Evolutionary conservation across 2,329 filamentous ascomycete species (phyloP).

Genomic region (Immersiporthe knoxdaviesiana): DNA sequence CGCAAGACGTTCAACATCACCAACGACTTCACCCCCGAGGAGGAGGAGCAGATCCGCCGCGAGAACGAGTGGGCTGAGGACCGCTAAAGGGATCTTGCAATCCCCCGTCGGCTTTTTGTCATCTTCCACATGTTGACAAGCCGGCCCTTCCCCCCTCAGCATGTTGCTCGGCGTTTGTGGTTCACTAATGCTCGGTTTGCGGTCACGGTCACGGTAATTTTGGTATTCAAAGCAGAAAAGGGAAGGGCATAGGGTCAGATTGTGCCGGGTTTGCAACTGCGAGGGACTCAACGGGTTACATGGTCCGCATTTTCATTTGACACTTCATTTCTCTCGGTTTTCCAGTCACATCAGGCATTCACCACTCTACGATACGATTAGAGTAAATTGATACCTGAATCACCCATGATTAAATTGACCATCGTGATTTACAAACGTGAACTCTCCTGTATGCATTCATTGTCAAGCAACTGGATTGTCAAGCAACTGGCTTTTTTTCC

Average conservation of each 20-base stretch:
- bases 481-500: background rate
- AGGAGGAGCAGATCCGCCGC: constrained; percentile 95
- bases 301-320: background rate
- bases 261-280: background rate
- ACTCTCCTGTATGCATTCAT: background rate
- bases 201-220: constrained; percentile 5
- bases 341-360: background rate
- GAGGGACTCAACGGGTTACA: background rate
- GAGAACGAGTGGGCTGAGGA: constrained; percentile 94
- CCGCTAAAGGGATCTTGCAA: constrained; percentile 52
- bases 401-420: background rate
- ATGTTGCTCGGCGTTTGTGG: constrained; percentile 28
- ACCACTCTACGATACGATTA: background rate
- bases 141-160: constrained; percentile 20
- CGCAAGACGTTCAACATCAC: constrained; percentile 99
- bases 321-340: background rate
- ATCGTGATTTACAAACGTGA: background rate
- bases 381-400: background rate
- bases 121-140: constrained; percentile 10
- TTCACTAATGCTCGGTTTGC: constrained; percentile 6
- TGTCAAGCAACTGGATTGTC: background rate
- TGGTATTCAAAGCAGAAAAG: constrained; percentile 9
- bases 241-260: background rate
- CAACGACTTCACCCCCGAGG: constrained; percentile 98
- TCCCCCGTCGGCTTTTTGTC: background rate